Percentiles rank a stretch among this genome's conserved stretches.
These are phyloP conservation scores for Pulicaria dysenterica DNA, from an alignment of 129 eudicot species.

Conservation along the genomic window DNA sequence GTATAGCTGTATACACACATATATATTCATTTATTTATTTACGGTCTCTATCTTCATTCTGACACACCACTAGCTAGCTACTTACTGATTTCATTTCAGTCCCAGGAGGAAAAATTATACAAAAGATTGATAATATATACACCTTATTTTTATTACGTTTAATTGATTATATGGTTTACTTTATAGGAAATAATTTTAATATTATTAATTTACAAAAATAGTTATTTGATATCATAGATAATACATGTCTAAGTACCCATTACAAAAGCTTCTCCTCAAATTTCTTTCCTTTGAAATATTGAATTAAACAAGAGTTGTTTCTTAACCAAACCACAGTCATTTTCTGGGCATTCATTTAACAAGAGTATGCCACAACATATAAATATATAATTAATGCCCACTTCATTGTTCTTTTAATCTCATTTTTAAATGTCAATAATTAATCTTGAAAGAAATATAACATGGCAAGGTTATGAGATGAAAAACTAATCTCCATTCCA, in stretches of 20 bases:
- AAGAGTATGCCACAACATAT: background rate
- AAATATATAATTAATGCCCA: background rate
- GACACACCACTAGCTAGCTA: slow-evolving; percentile 21
- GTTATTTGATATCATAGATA: no score
- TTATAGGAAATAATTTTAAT: no score
- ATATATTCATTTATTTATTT: slow-evolving; percentile 2
- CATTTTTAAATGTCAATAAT: background rate
- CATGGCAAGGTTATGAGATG: background rate
- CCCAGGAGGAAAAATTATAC: slow-evolving; percentile 18
- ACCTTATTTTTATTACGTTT: no score
- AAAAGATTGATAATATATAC: no score
- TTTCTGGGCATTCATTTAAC: background rate
- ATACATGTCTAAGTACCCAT: no score
- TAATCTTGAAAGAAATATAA: background rate
- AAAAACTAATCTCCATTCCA: background rate
- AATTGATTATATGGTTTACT: no score
- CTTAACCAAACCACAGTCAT: slow-evolving; percentile 16
- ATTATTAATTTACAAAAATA: no score
- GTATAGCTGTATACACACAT: slow-evolving; percentile 1
- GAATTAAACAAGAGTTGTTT: slow-evolving; percentile 14
- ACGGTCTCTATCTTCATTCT: slow-evolving; percentile 19
- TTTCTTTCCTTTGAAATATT: background rate
- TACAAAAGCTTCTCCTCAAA: slow-evolving; percentile 3
- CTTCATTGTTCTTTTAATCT: background rate
- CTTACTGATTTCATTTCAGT: slow-evolving; percentile 12